Evolutionary conservation across 1,284 basidiomycete genomes (phyloP).

Genomic region (Sanghuangporus weigelae): DNA sequence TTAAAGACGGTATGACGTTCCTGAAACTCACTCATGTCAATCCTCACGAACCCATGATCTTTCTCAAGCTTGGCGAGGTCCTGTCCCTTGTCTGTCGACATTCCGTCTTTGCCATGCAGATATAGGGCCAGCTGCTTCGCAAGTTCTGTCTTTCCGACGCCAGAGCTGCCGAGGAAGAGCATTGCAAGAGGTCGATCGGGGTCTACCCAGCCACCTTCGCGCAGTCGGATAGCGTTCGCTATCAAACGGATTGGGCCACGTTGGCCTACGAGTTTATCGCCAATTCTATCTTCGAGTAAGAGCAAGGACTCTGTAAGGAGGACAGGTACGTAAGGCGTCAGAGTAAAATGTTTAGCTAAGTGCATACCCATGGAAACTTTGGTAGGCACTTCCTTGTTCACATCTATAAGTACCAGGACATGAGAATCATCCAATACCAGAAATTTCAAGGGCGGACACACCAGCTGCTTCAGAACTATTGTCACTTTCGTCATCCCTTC

Average conservation of each 20-base stretch:
- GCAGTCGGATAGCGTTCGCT: slow-evolving; percentile 9
- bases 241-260: slow-evolving; percentile 11
- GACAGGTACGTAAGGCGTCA: background rate
- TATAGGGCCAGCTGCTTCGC: slow-evolving; percentile 12
- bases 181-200: slow-evolving; percentile 14
- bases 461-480: background rate
- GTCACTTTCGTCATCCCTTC: background rate
- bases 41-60: slow-evolving; percentile 5
- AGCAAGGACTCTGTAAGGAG: background rate
- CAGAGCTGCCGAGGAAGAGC: slow-evolving; percentile 17
- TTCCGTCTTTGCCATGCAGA: slow-evolving; percentile 1
- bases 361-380: background rate
- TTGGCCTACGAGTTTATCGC: slow-evolving; percentile 11
- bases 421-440: background rate
- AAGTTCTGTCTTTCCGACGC: slow-evolving; percentile 15
- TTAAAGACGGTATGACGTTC: slow-evolving; percentile 9
- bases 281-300: background rate
- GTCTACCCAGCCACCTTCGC: slow-evolving; percentile 12
- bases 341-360: background rate
- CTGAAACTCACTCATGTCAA: slow-evolving; percentile 16
- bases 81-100: background rate
- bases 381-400: background rate
- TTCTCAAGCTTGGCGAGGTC: slow-evolving; percentile 7
- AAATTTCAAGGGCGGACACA: background rate
- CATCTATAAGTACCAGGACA: background rate